A percentile compares a stretch with the other conserved stretches of the same genome.
phyloP scores from a whole-genome alignment of 495 filamentous ascomycete species.

The Penicillium arizonense region DNA sequence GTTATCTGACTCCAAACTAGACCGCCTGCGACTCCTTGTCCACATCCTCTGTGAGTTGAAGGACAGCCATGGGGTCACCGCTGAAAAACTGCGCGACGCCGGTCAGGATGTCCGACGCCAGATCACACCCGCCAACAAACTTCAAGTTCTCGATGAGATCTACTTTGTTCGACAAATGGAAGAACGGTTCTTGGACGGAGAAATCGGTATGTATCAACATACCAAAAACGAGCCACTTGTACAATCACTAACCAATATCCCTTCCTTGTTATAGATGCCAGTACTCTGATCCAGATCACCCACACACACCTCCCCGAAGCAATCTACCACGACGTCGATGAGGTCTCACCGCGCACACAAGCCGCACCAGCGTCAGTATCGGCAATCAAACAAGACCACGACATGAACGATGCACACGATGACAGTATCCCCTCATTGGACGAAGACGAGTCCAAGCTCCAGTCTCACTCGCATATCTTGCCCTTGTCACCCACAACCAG shows the following conservation, averaged over 20 bases:
- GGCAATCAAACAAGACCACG: not conserved
- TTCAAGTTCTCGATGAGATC: conserved; percentile 58
- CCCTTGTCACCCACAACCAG: conserved; percentile 23
- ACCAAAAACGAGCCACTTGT: not conserved
- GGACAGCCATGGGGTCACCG: conserved; percentile 40
- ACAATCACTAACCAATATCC: conserved; percentile 1
- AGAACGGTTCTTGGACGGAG: conserved; percentile 56
- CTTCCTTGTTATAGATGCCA: conserved; percentile 12
- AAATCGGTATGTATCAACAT: conserved; percentile 53
- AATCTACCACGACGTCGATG: conserved; percentile 9
- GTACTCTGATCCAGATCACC: conserved; percentile 18
- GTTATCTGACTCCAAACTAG: conserved; percentile 30
- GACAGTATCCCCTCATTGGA: not conserved
- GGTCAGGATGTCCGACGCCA: conserved; percentile 41
- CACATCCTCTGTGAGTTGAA: conserved; percentile 58
- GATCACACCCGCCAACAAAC: conserved; percentile 32
- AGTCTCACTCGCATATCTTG: not conserved
- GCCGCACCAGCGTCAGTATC: conserved; percentile 1
- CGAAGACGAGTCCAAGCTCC: not conserved
- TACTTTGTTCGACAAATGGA: conserved; percentile 65
- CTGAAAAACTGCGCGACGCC: conserved; percentile 43
- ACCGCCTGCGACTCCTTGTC: conserved; percentile 58
- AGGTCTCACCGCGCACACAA: conserved; percentile 7
- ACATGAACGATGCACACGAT: not conserved
- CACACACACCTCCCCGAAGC: conserved; percentile 25